Evolutionary conservation across 2,329 filamentous ascomycete species (phyloP).

Genomic region (Epichloe festucae): DNA sequence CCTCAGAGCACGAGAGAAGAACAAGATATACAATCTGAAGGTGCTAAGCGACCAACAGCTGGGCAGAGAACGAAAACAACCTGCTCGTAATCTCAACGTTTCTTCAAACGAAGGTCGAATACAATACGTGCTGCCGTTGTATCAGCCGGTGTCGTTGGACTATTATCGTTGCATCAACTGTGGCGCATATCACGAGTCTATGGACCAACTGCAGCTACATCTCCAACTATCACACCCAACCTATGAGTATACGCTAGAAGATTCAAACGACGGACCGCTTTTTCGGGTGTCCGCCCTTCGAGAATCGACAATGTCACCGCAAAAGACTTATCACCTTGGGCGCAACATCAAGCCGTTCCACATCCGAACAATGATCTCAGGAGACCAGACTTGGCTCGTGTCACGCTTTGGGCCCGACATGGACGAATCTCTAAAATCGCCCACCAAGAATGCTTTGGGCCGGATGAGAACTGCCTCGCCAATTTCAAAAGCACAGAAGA

Average conservation of each 20-base stretch:
- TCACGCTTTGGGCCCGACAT: slow-evolving; percentile 26
- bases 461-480: slow-evolving; percentile 15
- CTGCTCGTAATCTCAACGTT: slow-evolving; percentile 13
- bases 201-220: slow-evolving; percentile 36
- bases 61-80: slow-evolving; percentile 35
- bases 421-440: slow-evolving; percentile 15
- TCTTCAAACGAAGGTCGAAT: slow-evolving; percentile 28
- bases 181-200: slow-evolving; percentile 31
- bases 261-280: slow-evolving; percentile 23
- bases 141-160: slow-evolving; percentile 33
- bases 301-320: slow-evolving; percentile 16
- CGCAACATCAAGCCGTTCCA: slow-evolving; percentile 30
- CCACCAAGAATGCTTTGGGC: slow-evolving; percentile 11
- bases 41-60: slow-evolving; percentile 44
- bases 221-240: slow-evolving; percentile 31
- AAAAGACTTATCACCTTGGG: slow-evolving; percentile 29
- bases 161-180: slow-evolving; percentile 39
- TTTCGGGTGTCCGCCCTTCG: slow-evolving; percentile 25
- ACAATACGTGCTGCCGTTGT: slow-evolving; percentile 30
- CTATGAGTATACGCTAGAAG: slow-evolving; percentile 29
- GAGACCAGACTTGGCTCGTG: slow-evolving; percentile 33
- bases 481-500: slow-evolving; percentile 6
- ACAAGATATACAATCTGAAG: slow-evolving; percentile 47
- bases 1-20: slow-evolving; percentile 32
- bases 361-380: slow-evolving; percentile 28